Conservation (phyloP, 306 rosid species). For the Trifolium subterraneum region DNA sequence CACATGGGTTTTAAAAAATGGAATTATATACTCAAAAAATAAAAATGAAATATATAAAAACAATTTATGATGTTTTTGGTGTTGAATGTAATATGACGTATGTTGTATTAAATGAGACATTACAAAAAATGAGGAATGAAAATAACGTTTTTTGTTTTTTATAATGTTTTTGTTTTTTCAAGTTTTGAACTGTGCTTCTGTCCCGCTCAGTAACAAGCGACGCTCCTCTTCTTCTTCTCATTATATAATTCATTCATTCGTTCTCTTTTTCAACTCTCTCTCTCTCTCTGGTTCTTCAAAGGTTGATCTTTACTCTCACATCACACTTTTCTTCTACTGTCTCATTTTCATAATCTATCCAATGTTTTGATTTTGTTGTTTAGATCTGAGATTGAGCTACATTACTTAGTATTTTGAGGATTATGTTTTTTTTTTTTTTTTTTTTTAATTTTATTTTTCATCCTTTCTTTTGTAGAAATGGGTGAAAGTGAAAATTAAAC, state of each 20-base stretch:
- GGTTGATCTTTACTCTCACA: background rate
- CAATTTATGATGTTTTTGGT: background rate
- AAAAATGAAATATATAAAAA: background rate
- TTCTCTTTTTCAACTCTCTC: background rate
- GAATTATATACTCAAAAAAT: background rate
- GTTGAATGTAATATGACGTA: background rate
- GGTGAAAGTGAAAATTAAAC: background rate
- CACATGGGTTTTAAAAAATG: background rate
- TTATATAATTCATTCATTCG: background rate
- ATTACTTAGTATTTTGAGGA: background rate
- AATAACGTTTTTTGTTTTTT: background rate
- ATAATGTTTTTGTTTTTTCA: background rate
- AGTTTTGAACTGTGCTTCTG: slow-evolving; percentile 21
- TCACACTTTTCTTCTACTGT: background rate
- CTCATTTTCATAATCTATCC: background rate
- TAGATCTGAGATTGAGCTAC: slow-evolving; percentile 14
- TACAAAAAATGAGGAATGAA: background rate
- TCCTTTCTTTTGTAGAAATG: background rate
- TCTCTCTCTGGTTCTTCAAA: background rate
- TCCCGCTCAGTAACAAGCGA: background rate
- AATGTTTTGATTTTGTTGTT: background rate
- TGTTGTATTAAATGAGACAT: background rate
- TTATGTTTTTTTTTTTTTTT: background rate
- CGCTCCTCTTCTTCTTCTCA: background rate
- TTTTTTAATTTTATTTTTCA: background rate